Base-by-base conservation (phyloP, 768 basidiomycete species). In the Lepiota brunneoincarnata region DNA sequence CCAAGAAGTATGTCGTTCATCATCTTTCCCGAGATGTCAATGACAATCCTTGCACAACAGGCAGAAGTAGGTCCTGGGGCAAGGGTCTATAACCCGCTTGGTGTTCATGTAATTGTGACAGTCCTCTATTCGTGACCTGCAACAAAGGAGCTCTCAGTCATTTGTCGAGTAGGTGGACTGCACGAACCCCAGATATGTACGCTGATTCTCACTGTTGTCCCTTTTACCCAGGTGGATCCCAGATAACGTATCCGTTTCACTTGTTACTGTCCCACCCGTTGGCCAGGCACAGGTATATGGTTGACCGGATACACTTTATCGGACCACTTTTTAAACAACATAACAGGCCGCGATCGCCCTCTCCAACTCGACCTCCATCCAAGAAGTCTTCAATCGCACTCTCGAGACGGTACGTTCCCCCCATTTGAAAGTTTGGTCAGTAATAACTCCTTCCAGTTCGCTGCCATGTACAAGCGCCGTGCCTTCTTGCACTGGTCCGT, bases 401-500 rank as follows among this genome's bases (percentile, higher is more conserved):
- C 72, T 86, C 38, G 67, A 77, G 5, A 80, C 83, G 58, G 88
- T 87, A 53, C 37, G 72, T 55, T 46, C 28, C 20, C 26, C 40
- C 39, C 18, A 44, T 11, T 36, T 38, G 6, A 10, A 11, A 11
- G 15, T 10, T 58, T 61, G 9, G 60, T 23, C 36, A 53, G 4
- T 26, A 36, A 7, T 43, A 20, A 17, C 26, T 11, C 31, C 23
- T 37, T 63, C 12, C 23, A 92, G 87, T 94, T 92, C 69, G 58
- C 80, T 0, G 70, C 77, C 4, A 93, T 95, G 90, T 94, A 81
- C 72, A 90, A 87, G 66, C 81, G 92, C 26, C 76, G 78, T 41
- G 93, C 93, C 4, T 96, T 91, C 78, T 69, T 95, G 54, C 91
- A 94, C 66, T 93, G 91, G 90, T 77, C 21, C 59, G 63, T 48